Evolutionary conservation across 2,329 filamentous ascomycete genomes (phyloP).

Genomic region (Plenodomus tracheiphilus): DNA sequence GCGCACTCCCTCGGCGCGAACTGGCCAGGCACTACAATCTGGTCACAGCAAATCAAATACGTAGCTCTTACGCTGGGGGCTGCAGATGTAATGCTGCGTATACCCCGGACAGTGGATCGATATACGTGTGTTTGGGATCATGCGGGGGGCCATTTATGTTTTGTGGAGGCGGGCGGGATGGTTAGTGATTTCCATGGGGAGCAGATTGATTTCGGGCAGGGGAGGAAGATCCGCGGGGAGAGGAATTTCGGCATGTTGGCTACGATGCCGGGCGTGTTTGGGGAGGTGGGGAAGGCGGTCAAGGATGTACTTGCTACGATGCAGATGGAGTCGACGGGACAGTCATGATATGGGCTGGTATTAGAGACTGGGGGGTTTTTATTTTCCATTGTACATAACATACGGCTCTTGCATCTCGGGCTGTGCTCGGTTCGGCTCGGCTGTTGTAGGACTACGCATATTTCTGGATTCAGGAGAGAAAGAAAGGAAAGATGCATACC

Average conservation of each 20-base stretch:
- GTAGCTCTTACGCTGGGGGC: constrained; percentile 56
- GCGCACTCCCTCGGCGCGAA: constrained; percentile 42
- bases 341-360: too few relatives aligned
- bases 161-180: constrained; percentile 56
- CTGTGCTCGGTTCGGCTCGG: neutral
- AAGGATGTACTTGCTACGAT: constrained; percentile 31
- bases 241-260: constrained; percentile 43
- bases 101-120: constrained; percentile 49
- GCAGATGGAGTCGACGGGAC: neutral
- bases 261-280: constrained; percentile 30
- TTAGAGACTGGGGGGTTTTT: too few relatives aligned
- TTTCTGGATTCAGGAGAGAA: too few relatives aligned
- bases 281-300: constrained; percentile 30
- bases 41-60: constrained; percentile 59
- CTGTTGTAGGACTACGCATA: too few relatives aligned
- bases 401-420: too few relatives aligned
- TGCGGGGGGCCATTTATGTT: constrained; percentile 56
- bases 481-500: too few relatives aligned
- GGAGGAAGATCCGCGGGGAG: constrained; percentile 37
- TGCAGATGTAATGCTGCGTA: constrained; percentile 54
- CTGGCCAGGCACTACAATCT: constrained; percentile 56
- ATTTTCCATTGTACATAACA: too few relatives aligned
- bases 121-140: constrained; percentile 61
- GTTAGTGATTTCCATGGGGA: constrained; percentile 57
- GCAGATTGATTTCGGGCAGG: constrained; percentile 50